Percentiles rank a stretch among this genome's conserved stretches.
Evolutionary conservation across 305 asterid species (phyloP).

Genomic region (Plantago coronopus): DNA sequence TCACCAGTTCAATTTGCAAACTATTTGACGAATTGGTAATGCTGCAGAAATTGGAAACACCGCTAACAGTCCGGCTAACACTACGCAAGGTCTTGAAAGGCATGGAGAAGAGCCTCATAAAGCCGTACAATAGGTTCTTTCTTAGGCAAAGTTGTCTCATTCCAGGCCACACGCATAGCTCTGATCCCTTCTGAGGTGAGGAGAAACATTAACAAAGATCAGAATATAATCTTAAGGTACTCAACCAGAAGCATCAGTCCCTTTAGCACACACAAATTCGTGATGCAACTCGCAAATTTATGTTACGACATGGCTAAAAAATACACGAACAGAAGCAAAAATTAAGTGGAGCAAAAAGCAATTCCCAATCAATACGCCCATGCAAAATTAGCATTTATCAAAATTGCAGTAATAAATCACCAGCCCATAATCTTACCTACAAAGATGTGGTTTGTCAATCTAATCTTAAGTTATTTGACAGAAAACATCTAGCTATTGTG

Average conservation of each 20-base stretch:
- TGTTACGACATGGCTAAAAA: neutral
- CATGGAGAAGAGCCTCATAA: conserved; percentile 66
- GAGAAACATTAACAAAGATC: conserved; percentile 11
- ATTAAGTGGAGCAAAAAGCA: neutral
- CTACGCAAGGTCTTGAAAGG: conserved; percentile 82
- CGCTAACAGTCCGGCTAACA: conserved; percentile 59
- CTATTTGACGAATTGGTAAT: conserved; percentile 57
- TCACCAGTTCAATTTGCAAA: conserved; percentile 86
- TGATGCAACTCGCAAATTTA: neutral
- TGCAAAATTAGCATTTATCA: neutral
- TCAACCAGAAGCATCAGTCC: no score
- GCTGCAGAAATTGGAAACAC: conserved; percentile 80
- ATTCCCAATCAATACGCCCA: neutral
- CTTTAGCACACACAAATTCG: neutral
- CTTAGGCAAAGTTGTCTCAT: conserved; percentile 78
- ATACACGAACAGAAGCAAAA: no score
- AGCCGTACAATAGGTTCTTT: conserved; percentile 69
- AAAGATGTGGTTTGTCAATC: neutral
- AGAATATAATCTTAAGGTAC: no score
- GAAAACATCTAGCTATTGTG: neutral
- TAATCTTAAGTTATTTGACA: neutral
- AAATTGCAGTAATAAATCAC: no score
- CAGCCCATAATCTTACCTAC: neutral
- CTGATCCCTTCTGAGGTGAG: conserved; percentile 52
- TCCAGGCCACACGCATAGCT: conserved; percentile 87